Evolutionary conservation across 176 grass and related monocot genomes (phyloP).

Genomic region (Aegilops speltoides): DNA sequence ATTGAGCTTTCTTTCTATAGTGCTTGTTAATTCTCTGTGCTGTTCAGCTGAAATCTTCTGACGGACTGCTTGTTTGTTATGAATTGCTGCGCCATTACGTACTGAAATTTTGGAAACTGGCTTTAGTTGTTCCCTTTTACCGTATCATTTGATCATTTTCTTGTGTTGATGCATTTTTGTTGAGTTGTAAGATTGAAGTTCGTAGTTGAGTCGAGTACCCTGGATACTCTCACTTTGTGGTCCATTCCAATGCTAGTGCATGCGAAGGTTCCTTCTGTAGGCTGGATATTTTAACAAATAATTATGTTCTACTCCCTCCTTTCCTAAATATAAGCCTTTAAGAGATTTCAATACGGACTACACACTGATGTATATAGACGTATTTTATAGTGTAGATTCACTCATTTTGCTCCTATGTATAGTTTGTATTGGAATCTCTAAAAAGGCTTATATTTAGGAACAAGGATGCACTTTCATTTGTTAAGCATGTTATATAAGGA

Average conservation of each 20-base stretch:
- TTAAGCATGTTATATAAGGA: conserved; percentile 5
- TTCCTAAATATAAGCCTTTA: too few relatives aligned
- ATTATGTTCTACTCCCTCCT: background rate
- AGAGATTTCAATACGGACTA: too few relatives aligned
- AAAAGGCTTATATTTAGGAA: background rate
- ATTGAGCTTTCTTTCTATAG: conserved; percentile 3
- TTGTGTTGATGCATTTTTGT: conserved; percentile 1
- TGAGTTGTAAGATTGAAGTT: background rate
- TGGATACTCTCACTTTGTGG: background rate
- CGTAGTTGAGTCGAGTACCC: background rate
- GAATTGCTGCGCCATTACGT: background rate
- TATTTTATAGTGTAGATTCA: too few relatives aligned
- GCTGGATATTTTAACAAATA: conserved; percentile 6
- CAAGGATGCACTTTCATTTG: conserved; percentile 11
- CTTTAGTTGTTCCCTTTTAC: background rate
- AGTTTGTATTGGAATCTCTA: too few relatives aligned
- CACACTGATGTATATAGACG: too few relatives aligned
- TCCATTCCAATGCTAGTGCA: background rate
- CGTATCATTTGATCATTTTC: background rate
- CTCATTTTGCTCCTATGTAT: too few relatives aligned
- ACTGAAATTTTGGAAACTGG: background rate
- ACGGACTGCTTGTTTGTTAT: conserved; percentile 2
- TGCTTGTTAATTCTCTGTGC: background rate
- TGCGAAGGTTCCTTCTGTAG: background rate
- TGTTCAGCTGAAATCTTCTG: background rate